Evolutionary conservation across 1,139 yeast species (phyloP), one percentile per base, ranked within the genome.

Genomic region (Pichia sp.): DNA sequence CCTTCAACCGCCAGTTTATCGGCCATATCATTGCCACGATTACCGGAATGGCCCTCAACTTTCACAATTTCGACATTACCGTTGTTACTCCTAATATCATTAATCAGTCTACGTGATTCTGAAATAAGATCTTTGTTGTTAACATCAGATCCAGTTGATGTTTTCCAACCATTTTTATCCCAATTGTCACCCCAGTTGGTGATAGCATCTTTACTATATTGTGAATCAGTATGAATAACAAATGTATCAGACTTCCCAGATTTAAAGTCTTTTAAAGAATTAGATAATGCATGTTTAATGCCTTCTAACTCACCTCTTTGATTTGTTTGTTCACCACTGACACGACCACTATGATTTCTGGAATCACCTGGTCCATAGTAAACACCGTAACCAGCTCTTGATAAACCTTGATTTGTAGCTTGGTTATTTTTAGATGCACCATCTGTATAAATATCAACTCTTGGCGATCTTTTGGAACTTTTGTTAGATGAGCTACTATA

Each of bases 221-320:
- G 59, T 0, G 89, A 81, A 58, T 84, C 92, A 1, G 87, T 73
- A 25, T 48, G 40, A 12, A 60, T 56, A 9, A 40, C 42, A 37
- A 49, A 53, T 20, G 43, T 49, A 2, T 38, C 35, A 3, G 10
- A 23, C 5, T 42, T 40, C 4, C 42, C 40, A 16, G 23, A 8
- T 9, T 40, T 32, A 3, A 47, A 23, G 28, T 64, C 69, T 1
- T 52, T 30, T 4, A 37, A 22, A 11, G 79, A 69, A 9, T 59
- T 55, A 8, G 61, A 58, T 43, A 83, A 60, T 0, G 94, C 94
- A 39, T 70, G 70, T 6, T 65, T 60, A 25, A 85, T 69, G 0
- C 95, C 97, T 22, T 67, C 60, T 23, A 89, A 69, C 61, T 90
- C 97, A 2, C 95, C 95, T 38, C 89, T 67, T 55, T 85, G 90